Base-by-base conservation (phyloP, 768 basidiomycete genomes). In the Rhodotorula babjevae region DNA sequence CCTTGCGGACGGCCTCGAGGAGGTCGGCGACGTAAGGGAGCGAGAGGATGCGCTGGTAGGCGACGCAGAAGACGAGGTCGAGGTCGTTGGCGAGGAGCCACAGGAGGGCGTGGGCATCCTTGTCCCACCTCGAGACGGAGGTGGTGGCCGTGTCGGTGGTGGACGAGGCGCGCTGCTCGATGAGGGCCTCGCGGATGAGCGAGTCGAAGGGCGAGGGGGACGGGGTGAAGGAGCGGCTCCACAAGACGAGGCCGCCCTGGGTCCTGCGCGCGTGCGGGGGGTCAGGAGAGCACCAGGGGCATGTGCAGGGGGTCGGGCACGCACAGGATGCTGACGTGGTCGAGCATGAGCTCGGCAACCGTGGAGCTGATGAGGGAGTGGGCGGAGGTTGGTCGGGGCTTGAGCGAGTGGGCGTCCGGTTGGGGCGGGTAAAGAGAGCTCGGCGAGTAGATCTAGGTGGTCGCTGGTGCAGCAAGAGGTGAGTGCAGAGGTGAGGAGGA, bases 61-160 rank as follows among this genome's bases (percentile, higher is more conserved):
- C 92, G 78, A 94, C 93, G 80, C 96, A 95, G 79, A 99, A 98
- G 67, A 98, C 94, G 77, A 99, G 86, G 73, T 95, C 95, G 58
- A 98, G 84, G 73, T 94, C 93, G 80, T 99, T 99, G 44, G 91
- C 89, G 78, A 93, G 91, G 0, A 92, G 88, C 93, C 95, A 97
- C 81, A 89, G 89, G 64, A 97, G 87, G 40, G 92, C 89, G 77
- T 93, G 95, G 3, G 94, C 94, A 77, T 95, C 94, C 80, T 88
- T 93, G 82, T 95, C 93, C 80, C 92, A 93, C 5, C 64, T 36
- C 31, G 73, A 72, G 65, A 70, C 62, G 58, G 65, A 33, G 8
- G 44, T 4, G 80, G 42, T 10, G 31, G n/a, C 12, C 23, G 67
- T 27, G 19, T n/a, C 2, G 36, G 33, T 25, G 11, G 58, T 29